Conservation (phyloP, 371 early-diverging fungal species). For the Mucor saturninus region DNA sequence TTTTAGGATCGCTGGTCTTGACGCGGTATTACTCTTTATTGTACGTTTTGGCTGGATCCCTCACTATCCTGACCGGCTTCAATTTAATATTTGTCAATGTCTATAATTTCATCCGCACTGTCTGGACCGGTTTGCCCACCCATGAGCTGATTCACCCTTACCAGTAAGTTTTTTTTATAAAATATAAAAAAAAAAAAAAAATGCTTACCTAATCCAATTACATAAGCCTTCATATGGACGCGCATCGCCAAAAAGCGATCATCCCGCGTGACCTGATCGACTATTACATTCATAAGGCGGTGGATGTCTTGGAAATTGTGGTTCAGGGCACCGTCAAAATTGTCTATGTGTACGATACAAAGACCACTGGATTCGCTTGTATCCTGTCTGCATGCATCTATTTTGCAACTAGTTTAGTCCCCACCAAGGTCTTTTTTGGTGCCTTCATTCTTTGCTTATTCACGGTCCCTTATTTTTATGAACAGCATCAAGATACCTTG, state of each 20-base stretch:
- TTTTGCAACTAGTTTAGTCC: conserved; percentile 12
- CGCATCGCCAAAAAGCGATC: conserved; percentile 19
- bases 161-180: conserved; percentile 15
- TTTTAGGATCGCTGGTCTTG: conserved; percentile 42
- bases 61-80: conserved; percentile 52
- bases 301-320: conserved; percentile 49
- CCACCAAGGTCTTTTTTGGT: conserved; percentile 22
- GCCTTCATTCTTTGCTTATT: conserved; percentile 14
- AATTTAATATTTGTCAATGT: conserved; percentile 58
- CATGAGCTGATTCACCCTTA: conserved; percentile 45
- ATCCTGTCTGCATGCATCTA: conserved; percentile 12
- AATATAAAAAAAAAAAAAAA: not conserved
- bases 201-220: conserved; percentile 3
- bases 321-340: conserved; percentile 48
- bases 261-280: conserved; percentile 36
- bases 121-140: conserved; percentile 45
- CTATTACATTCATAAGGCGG: conserved; percentile 31
- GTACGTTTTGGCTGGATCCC: conserved; percentile 46
- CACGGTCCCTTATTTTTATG: conserved; percentile 20
- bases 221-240: conserved; percentile 31
- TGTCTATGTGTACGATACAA: conserved; percentile 52
- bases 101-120: conserved; percentile 33
- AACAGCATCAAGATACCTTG: conserved; percentile 14
- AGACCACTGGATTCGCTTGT: conserved; percentile 9
- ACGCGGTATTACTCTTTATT: conserved; percentile 58